Evolutionary conservation across 2,329 filamentous ascomycete species (phyloP).

Genomic region (Ramularia endophylla): DNA sequence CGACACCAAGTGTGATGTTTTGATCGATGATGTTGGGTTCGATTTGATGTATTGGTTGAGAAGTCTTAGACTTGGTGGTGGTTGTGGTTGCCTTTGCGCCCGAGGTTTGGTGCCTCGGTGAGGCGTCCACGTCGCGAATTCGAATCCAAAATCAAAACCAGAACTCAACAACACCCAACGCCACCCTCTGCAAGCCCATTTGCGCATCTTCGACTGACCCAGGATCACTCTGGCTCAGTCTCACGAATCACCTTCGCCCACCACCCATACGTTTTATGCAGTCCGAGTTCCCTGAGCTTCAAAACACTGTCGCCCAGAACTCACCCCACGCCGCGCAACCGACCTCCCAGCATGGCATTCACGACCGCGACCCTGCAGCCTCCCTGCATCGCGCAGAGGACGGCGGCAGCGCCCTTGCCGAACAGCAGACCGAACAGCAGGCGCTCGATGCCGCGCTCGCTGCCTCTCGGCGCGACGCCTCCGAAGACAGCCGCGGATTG

Average conservation of each 20-base stretch:
- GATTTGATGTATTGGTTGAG: slow-evolving; percentile 8
- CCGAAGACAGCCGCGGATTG: slow-evolving; percentile 21
- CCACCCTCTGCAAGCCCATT: slow-evolving; percentile 9
- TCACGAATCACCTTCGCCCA: slow-evolving; percentile 28
- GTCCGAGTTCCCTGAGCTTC: slow-evolving; percentile 51
- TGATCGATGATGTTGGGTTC: slow-evolving; percentile 4
- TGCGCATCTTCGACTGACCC: slow-evolving; percentile 42
- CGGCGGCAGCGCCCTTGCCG: slow-evolving; percentile 18
- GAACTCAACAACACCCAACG: slow-evolving; percentile 9
- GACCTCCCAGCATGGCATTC: slow-evolving; percentile 56
- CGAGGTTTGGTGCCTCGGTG: too few species aligned
- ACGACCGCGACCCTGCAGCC: slow-evolving; percentile 41
- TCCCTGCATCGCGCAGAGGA: slow-evolving; percentile 36
- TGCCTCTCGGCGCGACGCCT: slow-evolving; percentile 21
- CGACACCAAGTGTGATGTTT: neutral
- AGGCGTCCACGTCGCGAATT: too few species aligned
- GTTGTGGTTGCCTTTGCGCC: too few species aligned
- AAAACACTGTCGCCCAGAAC: slow-evolving; percentile 40
- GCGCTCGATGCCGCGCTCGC: slow-evolving; percentile 24
- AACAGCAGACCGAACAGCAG: slow-evolving; percentile 19
- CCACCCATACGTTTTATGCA: slow-evolving; percentile 56
- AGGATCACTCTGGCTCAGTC: slow-evolving; percentile 52
- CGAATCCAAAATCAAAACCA: too few species aligned
- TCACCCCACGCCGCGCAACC: slow-evolving; percentile 31
- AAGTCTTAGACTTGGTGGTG: too few species aligned